Evolutionary conservation across 2,329 filamentous ascomycete genomes (phyloP), one percentile per base, ranked within the genome.

Genomic region (Phaeoacremonium minimum): DNA sequence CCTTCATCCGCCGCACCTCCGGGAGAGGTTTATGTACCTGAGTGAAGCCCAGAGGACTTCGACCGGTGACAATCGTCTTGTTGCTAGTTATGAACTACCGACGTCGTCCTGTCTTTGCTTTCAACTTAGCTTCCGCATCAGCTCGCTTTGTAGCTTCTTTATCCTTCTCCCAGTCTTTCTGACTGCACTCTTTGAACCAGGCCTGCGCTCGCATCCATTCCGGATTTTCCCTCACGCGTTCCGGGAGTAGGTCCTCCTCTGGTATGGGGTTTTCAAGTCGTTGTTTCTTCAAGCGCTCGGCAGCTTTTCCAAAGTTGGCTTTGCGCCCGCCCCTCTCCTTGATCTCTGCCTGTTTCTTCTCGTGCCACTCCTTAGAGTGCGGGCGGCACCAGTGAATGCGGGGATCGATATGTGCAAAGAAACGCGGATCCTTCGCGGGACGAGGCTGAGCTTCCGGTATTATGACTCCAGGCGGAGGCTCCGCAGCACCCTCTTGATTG

Each of bases 381-480:
- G 56, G 56, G 30, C 67, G 61, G 2, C 61, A 61, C 55, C 64
- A 69, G 35, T 75, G 69, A 2, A 69, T 60, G 2, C 66, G 64
- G 0, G 75, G 76, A 48, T 81, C 70, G 4, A 76, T 58, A 32
- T 65, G 56, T 1, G 63, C 55, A 44, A 65, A 78, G 6, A 62
- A 43, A 16, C 58, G 60, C 18, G 57, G 51, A 18, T 57, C 47
- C 34, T 50, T 37, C 32, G 43, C 33, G 18, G 39, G 15, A 7
- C 19, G 29, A 8, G 31, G 34, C 41, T 42, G 20, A 33, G 19
- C n/a, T 20, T 14, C 28, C 42, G 40, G 35, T 14, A 44, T 38
- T 28, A 37, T 7, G 5, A 53, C 40, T 2, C 38, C 42, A 6
- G 40, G 37, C 4, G 54, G 49, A 15, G 49, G 45, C 7, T 44